Percentiles rank a stretch among this genome's conserved stretches.
phyloP scores from a whole-genome alignment of 495 filamentous ascomycete species.

The Penicillium chermesinum region DNA sequence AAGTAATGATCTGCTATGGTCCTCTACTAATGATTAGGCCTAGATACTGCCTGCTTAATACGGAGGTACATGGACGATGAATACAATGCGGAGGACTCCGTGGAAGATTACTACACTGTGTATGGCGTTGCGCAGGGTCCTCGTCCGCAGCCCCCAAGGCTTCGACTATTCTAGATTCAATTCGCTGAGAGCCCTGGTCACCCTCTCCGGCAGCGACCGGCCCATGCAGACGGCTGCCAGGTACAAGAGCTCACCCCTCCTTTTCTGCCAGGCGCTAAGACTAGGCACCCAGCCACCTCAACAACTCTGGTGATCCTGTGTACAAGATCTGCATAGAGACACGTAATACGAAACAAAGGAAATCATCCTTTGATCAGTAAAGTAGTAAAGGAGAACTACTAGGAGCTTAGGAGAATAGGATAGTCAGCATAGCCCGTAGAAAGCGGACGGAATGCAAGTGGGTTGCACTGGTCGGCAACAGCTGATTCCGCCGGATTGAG shows the following conservation, averaged over 20 bases:
- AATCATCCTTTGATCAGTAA: no score
- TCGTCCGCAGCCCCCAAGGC: neutral
- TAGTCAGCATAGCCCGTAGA: neutral
- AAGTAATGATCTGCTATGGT: no score
- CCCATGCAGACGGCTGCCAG: conserved; percentile 19
- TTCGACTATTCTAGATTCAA: neutral
- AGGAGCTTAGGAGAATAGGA: no score
- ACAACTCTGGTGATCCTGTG: neutral
- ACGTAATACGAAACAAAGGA: no score
- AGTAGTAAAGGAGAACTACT: no score
- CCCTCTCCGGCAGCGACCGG: neutral
- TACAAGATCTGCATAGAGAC: no score
- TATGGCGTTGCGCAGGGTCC: neutral
- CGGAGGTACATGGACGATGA: no score
- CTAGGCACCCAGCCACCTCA: conserved; percentile 4
- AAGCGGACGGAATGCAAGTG: conserved; percentile 8
- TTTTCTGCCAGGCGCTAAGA: neutral
- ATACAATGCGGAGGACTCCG: no score
- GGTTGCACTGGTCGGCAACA: conserved; percentile 14
- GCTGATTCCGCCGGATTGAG: conserved; percentile 19
- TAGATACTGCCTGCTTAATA: no score
- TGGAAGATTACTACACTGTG: neutral
- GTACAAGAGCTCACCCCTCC: conserved; percentile 18
- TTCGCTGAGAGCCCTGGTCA: conserved; percentile 5
- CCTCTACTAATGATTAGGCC: no score